Evolutionary conservation across 495 filamentous ascomycete species (phyloP).

Genomic region (Lophiostoma macrostomum): DNA sequence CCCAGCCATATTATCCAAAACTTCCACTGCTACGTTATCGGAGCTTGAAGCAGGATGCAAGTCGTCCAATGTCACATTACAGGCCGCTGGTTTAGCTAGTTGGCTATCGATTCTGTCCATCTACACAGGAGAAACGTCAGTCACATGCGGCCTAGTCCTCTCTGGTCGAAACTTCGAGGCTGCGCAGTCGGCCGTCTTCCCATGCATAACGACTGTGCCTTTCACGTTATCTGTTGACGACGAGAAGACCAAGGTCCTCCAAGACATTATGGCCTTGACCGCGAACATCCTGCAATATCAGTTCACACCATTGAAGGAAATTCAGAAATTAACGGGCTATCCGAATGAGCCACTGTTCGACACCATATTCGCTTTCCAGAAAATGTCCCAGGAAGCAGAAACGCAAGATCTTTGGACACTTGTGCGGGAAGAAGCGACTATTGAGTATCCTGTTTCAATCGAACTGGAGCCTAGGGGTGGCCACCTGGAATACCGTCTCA

Average conservation of each 20-base stretch:
- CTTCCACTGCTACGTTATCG: conserved; percentile 40
- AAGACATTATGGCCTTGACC: conserved; percentile 60
- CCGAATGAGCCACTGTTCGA: conserved; percentile 65
- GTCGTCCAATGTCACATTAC: conserved; percentile 59
- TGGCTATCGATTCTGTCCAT: conserved; percentile 69
- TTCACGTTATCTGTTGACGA: conserved; percentile 50
- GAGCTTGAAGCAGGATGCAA: conserved; percentile 54
- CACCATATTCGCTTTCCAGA: conserved; percentile 77
- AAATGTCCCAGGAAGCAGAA: conserved; percentile 37
- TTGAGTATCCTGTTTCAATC: conserved; percentile 67
- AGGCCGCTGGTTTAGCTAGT: conserved; percentile 67
- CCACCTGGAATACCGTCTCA: conserved; percentile 56
- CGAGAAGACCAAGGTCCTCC: conserved; percentile 54
- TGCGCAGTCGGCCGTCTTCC: conserved; percentile 58
- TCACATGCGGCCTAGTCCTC: conserved; percentile 68
- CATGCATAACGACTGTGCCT: conserved; percentile 72
- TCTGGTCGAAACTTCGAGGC: conserved; percentile 62
- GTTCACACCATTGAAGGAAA: conserved; percentile 61
- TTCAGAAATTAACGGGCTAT: conserved; percentile 63
- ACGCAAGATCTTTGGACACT: conserved; percentile 44
- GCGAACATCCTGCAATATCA: conserved; percentile 61
- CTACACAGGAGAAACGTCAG: conserved; percentile 65
- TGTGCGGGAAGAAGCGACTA: conserved; percentile 53
- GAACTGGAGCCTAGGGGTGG: conserved; percentile 59
- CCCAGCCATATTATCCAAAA: conserved; percentile 43